These are phyloP conservation scores for Cyclanthera cordifolia DNA, from an alignment of 306 rosid genomes.

Conservation along the genomic window DNA sequence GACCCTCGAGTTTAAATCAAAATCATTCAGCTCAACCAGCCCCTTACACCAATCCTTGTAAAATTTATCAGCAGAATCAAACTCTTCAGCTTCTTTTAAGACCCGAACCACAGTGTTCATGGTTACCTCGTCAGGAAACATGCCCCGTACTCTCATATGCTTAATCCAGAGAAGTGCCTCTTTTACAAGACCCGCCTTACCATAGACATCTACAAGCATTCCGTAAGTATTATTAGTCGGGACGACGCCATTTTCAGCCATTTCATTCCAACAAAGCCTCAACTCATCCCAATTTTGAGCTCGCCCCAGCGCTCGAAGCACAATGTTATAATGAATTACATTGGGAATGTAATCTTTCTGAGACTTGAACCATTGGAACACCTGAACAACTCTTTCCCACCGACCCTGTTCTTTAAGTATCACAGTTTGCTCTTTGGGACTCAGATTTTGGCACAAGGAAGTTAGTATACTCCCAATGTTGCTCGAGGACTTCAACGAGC, in stretches of 20 bases:
- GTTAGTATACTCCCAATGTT: conserved; percentile 38
- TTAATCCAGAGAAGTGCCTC: conserved; percentile 83
- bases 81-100: conserved; percentile 64
- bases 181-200: conserved; percentile 63
- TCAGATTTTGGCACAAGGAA: conserved; percentile 26
- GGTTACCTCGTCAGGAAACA: conserved; percentile 79
- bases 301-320: conserved; percentile 59
- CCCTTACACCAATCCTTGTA: conserved; percentile 69
- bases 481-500: conserved; percentile 23
- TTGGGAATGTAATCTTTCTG: conserved; percentile 43
- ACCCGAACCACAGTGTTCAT: conserved; percentile 77
- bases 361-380: conserved; percentile 69
- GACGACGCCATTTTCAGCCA: conserved; percentile 50
- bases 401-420: conserved; percentile 47
- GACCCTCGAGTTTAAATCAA: conserved; percentile 40
- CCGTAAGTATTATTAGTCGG: conserved; percentile 66
- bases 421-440: conserved; percentile 57
- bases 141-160: conserved; percentile 60
- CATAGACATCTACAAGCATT: conserved; percentile 75
- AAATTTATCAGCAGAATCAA: conserved; percentile 58
- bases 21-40: conserved; percentile 50
- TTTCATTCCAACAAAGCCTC: conserved; percentile 68
- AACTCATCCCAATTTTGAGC: conserved; percentile 76
- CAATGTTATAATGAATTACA: conserved; percentile 81
- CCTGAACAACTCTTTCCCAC: conserved; percentile 48